Base-by-base conservation (phyloP, 1,284 basidiomycete species). In the Tetrapyrgos nigripes region DNA sequence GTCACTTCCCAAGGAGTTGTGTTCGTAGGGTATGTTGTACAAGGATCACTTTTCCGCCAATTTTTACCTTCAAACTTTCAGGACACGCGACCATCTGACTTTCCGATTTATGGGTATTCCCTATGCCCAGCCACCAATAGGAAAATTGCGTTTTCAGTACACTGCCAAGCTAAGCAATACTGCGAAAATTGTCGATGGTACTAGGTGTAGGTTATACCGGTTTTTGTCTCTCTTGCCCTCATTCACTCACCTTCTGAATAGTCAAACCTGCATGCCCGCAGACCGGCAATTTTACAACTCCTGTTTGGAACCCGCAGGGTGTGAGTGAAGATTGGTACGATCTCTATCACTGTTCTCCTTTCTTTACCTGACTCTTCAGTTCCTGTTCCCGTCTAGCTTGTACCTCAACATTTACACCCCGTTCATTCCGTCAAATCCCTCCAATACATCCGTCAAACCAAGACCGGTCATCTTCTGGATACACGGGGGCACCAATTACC, bases 391-490 rank as follows among this genome's bases (percentile, higher is more conserved):
- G 46, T 14, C 21, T 21, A 48, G 62, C 46, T 28, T 81, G 19
- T 77, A 74, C 63, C 66, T 80, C 28, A 81, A 81, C 68, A 70
- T 81, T 46, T 79, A 68, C 65, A 81, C 80, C 2, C 73, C 79
- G 0, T 61, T 59, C 46, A 23, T 74, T 67, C 64, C 64, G 75
- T 27, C 75, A 76, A 49, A 64, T 13, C 55, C 64, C 13, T 27
- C 75, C 76, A 50, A 64, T 13, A 53, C 63, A 13, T 53, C 60
- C 2, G 8, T 27, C 46, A 53, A 59, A 0, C 72, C 79, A 26
- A 77, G 76, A 58, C 76, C 79, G 0, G 77, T 81, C 47, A 66
- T 81, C 50, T 73, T 82, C 60, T 79, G 74, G 70, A 78, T 82
- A 48, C 78, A 81, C 64, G 79, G 79, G 2, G 79, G 79, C n/a